Conservation (phyloP, 352 stramenopile genomes). For the Phytophthora palmivora region DNA sequence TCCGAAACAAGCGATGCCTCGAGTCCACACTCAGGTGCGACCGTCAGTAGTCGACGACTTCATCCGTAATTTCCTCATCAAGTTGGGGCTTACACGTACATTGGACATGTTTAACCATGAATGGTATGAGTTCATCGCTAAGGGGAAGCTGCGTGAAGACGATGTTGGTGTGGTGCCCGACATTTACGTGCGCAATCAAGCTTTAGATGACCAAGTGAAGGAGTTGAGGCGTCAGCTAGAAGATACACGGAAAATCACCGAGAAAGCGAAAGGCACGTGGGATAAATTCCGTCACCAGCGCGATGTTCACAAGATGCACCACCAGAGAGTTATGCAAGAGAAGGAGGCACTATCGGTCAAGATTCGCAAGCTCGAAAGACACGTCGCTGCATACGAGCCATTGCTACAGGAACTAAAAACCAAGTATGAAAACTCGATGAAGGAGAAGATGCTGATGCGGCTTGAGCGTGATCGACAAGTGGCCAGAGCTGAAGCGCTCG, state of each 20-base stretch:
- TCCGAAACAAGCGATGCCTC: conserved; percentile 33
- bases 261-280: conserved; percentile 93
- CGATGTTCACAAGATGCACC: conserved; percentile 96
- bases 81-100: conserved; percentile 89
- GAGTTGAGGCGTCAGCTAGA: conserved; percentile 86
- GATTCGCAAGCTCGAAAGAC: conserved; percentile 92
- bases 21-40: conserved; percentile 70
- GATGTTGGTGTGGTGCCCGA: conserved; percentile 92
- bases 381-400: conserved; percentile 93
- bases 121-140: conserved; percentile 95
- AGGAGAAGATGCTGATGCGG: conserved; percentile 97
- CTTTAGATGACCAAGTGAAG: conserved; percentile 91
- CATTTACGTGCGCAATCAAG: conserved; percentile 95
- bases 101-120: conserved; percentile 96
- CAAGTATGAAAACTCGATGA: conserved; percentile 96
- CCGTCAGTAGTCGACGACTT: conserved; percentile 95
- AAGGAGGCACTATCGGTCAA: conserved; percentile 93
- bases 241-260: conserved; percentile 90
- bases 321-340: conserved; percentile 95
- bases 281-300: conserved; percentile 96
- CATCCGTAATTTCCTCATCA: conserved; percentile 96
- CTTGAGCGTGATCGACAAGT: conserved; percentile 93
- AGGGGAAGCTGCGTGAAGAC: conserved; percentile 92
- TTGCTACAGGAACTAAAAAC: conserved; percentile 92
- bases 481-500: conserved; percentile 89